Percentiles rank a stretch among this genome's conserved stretches.
Evolutionary conservation across 139 green algal genomes (phyloP).

Genomic region (Chlorella sp.): DNA sequence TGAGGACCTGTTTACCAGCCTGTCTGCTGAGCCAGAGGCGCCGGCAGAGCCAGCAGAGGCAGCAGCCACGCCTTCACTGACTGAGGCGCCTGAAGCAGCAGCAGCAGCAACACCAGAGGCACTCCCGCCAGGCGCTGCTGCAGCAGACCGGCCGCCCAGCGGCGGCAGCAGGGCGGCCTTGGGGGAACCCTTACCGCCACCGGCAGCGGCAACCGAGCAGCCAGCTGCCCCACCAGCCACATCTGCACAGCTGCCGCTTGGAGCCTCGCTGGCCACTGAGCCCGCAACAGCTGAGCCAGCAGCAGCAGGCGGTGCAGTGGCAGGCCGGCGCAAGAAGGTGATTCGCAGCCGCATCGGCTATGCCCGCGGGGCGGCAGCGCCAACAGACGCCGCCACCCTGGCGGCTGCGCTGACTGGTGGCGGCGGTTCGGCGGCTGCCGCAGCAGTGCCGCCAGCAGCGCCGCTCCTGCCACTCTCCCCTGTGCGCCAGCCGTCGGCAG

Average conservation of each 20-base stretch:
- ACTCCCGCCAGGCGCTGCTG: too few species aligned
- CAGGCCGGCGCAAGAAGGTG: conserved; percentile 26
- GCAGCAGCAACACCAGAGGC: not conserved
- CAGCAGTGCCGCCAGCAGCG: not conserved
- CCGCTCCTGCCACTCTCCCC: too few species aligned
- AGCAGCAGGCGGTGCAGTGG: not conserved
- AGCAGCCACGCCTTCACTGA: not conserved
- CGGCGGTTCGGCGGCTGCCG: not conserved
- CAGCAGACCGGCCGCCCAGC: not conserved
- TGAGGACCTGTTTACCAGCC: conserved; percentile 27
- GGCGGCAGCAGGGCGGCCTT: not conserved
- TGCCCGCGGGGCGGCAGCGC: not conserved
- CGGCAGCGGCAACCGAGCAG: not conserved
- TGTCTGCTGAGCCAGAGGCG: not conserved
- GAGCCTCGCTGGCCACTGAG: not conserved
- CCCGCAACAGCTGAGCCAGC: not conserved
- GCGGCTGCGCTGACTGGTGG: not conserved
- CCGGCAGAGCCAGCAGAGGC: not conserved
- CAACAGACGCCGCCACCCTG: not conserved
- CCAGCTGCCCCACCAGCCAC: not conserved
- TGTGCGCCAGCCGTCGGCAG: not conserved
- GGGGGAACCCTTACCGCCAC: not conserved
- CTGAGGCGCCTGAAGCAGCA: not conserved
- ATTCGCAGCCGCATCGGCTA: conserved; percentile 31
- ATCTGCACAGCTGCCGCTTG: not conserved